phyloP scores from a whole-genome alignment of 2,329 filamentous ascomycete species.

The Taxawa tesnikishii region DNA sequence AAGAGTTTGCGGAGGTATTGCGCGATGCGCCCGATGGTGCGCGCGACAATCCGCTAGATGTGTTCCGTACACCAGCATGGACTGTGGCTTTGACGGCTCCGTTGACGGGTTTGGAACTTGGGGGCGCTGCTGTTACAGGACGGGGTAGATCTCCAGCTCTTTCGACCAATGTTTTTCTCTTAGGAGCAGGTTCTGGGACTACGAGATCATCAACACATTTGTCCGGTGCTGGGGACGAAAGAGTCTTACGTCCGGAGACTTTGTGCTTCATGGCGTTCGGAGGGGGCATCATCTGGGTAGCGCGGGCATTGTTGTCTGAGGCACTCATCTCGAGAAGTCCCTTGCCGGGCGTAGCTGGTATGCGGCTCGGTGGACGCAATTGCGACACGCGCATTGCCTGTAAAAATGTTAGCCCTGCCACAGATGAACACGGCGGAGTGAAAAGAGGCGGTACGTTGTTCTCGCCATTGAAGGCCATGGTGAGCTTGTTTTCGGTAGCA shows the following conservation, averaged over 20 bases:
- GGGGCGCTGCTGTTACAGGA: constrained; percentile 1
- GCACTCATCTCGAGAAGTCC: constrained; percentile 39
- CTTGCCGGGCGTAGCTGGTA: constrained; percentile 16
- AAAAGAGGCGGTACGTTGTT: too few species aligned
- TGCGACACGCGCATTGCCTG: constrained; percentile 14
- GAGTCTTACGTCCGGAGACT: constrained; percentile 33
- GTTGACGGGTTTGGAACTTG: constrained; percentile 6
- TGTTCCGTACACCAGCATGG: constrained; percentile 1
- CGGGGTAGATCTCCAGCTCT: constrained; percentile 28
- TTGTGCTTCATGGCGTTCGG: constrained; percentile 37
- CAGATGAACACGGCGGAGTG: too few species aligned
- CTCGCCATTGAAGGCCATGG: too few species aligned
- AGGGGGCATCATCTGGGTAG: constrained; percentile 28
- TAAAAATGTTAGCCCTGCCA: too few species aligned
- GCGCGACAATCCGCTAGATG: constrained; percentile 8
- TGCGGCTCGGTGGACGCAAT: constrained; percentile 21
- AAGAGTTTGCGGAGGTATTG: constrained; percentile 11
- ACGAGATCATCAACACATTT: constrained; percentile 14
- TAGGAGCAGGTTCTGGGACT: constrained; percentile 36
- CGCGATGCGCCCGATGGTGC: constrained; percentile 11
- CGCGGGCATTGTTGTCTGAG: constrained; percentile 41
- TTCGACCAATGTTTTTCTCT: constrained; percentile 39
- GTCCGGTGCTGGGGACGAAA: constrained; percentile 2
- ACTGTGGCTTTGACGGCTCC: constrained; percentile 5
- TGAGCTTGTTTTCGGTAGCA: too few species aligned